Conservation (phyloP, 805 yeast species). For the Hanseniaspora singularis region DNA sequence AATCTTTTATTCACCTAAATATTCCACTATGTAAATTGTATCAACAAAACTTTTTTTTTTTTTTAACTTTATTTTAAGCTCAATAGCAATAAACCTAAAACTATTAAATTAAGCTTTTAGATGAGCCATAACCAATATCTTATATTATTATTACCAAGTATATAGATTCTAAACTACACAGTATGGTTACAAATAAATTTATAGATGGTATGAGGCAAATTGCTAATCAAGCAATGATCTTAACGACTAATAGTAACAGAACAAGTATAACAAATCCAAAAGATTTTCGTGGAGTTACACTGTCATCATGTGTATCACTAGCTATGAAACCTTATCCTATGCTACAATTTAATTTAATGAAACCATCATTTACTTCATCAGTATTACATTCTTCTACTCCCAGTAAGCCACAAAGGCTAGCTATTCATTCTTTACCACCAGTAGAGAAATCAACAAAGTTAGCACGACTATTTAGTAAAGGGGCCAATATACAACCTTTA, state of each 20-base stretch:
- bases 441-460: slow-evolving; percentile 40
- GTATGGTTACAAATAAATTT: slow-evolving; percentile 22
- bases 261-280: slow-evolving; percentile 16
- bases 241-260: slow-evolving; percentile 40
- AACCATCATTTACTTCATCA: slow-evolving; percentile 71
- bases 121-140: too few relatives aligned
- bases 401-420: slow-evolving; percentile 31
- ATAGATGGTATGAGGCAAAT: slow-evolving; percentile 36
- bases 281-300: slow-evolving; percentile 53
- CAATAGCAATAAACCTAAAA: too few relatives aligned
- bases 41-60: too few relatives aligned
- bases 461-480: slow-evolving; percentile 56
- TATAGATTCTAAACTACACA: background rate
- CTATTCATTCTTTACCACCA: slow-evolving; percentile 67
- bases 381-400: slow-evolving; percentile 44
- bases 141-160: too few relatives aligned
- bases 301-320: slow-evolving; percentile 75
- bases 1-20: too few relatives aligned
- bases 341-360: slow-evolving; percentile 72
- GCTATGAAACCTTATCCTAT: slow-evolving; percentile 68
- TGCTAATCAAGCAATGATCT: slow-evolving; percentile 45
- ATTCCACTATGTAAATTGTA: too few relatives aligned
- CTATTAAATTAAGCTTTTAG: too few relatives aligned
- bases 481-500: slow-evolving; percentile 29
- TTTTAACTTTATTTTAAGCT: too few relatives aligned